Base-by-base conservation (phyloP, 495 filamentous ascomycete species). In the Xylaria longipes region DNA sequence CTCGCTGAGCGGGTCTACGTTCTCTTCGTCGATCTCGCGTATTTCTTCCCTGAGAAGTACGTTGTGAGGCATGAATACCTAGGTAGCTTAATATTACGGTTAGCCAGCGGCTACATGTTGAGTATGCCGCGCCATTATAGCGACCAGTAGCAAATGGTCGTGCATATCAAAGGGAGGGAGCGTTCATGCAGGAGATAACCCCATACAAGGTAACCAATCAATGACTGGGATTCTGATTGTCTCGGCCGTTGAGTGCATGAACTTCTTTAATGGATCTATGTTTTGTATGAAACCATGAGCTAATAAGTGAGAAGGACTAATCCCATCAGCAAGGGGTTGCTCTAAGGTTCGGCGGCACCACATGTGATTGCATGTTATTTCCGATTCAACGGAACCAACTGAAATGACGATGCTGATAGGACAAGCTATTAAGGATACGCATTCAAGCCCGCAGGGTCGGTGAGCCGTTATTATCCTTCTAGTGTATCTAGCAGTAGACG, bases 11-110 rank as follows among this genome's bases (percentile, higher is more conserved):
- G 48, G 65, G n/a, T 67, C 65, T 15, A 22, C 31, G 37, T 39
- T 48, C 29, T 5, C 80, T 78, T 69, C 62, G 45, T 74, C 72
- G 12, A 79, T 77, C 0, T 39, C 72, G 35, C 71, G 80, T 17
- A 79, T 82, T 25, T 41, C 77, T 37, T 35, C 43, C 3, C 52
- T 80, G 11, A 72, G 78, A 12, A 72, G 48, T 60, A 77, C 73
- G 48, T 54, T 81, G 29, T 71, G 57, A 71, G 33, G 12, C 27
- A 31, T 15, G 58, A 22, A 25, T 3, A 50, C 9, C 17, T 25
- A 9, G 2, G 8, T 25, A 11, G n/a, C 48, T 50, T 25, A 11
- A 50, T 50, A 22, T 11, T 25, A 11, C n/a, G 8, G 48, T 50
- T 50, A n/a, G 12, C n/a, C 7, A 25, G 46, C n/a, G 7, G 6